Base-by-base conservation (phyloP, 2,329 filamentous ascomycete species). In the Trichoderma polysporum region DNA sequence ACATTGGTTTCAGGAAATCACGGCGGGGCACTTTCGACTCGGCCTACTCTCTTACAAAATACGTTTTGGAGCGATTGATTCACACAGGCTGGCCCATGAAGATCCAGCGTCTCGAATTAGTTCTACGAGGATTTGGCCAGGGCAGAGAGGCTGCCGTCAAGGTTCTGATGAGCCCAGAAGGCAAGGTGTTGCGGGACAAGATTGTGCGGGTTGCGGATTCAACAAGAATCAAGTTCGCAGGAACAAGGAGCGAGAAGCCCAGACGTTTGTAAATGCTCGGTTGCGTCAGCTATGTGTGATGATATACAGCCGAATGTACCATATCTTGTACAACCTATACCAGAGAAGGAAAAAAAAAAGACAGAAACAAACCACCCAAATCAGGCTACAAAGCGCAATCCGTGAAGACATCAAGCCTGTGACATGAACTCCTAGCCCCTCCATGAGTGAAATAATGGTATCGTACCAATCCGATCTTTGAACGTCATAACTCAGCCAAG, bases 171-270 rank as follows among this genome's bases (percentile, higher is more conserved):
- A 94, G 94, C 39, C 89, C 85, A 25, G 94, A 99, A 78, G 95
- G 95, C 66, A 89, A 87, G 75, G 78, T 88, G 73, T 80, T 98
- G 71, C 87, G 93, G 72, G 82, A 85, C 35, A 88, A 91, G 81
- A 91, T 99, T 71, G 83, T 88, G 49, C 89, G 89, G 73, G 91
- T 99, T 69, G 89, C 91, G 35, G 95, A 99, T 81, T 85, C 88
- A 47, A 98, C 94, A 65, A 91, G 91, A 74, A 80, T 98, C 79
- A 99, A 99, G 84, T 97, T 98, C 84, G 95, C 94, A 80, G 96
- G 95, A 76, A 92, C 91, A 45, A 91, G 94, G 79, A 94, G 93
- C 82, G 87, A 86, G 78, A 92, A 90, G 77, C 90, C 89, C 45
- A 94, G 94, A 80, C 90, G 95, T 82, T 81, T 98, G 82, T 82